Evolutionary conservation across 768 basidiomycete species (phyloP).

Genomic region (Pleurotus tuoliensis): DNA sequence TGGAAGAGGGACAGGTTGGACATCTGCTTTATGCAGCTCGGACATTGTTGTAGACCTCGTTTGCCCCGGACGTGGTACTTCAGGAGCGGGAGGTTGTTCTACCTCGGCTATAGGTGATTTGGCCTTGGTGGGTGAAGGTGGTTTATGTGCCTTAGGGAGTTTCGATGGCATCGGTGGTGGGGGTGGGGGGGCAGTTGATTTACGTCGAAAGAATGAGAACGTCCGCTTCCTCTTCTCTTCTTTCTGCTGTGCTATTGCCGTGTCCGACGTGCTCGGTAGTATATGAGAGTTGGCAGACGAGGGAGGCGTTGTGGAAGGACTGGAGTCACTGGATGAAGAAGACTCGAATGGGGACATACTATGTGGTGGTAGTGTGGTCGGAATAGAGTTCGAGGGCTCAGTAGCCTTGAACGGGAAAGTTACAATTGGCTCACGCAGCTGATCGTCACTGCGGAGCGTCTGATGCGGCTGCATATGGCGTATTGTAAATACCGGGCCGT

Average conservation of each 20-base stretch:
- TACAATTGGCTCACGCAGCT: not conserved
- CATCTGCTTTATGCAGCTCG: conserved; percentile 9
- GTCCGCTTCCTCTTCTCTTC: not conserved
- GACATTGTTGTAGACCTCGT: conserved; percentile 13
- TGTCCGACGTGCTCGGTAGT: not conserved
- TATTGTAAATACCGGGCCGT: conserved; percentile 1
- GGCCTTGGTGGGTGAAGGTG: not conserved
- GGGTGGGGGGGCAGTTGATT: not conserved
- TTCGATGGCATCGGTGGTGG: not conserved
- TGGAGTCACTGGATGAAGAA: not conserved
- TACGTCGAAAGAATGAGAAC: conserved; percentile 6
- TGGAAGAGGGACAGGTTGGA: conserved; percentile 17
- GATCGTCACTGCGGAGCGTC: conserved; percentile 6
- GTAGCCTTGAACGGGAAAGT: not conserved
- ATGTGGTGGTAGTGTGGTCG: not conserved
- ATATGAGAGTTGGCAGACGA: not conserved
- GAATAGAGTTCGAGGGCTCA: not conserved
- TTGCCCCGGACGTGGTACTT: conserved; percentile 11
- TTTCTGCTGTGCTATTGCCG: not conserved
- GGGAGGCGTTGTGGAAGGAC: conserved; percentile 7
- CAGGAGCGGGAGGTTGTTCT: not conserved
- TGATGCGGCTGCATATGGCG: not conserved
- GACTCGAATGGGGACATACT: not conserved
- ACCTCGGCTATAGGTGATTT: not conserved
- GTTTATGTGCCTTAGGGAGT: not conserved